A percentile compares a stretch with the other conserved stretches of the same genome.
These are phyloP conservation scores for Melaleuca quinquenervia DNA, from an alignment of 345 rosid genomes.

Conservation along the genomic window DNA sequence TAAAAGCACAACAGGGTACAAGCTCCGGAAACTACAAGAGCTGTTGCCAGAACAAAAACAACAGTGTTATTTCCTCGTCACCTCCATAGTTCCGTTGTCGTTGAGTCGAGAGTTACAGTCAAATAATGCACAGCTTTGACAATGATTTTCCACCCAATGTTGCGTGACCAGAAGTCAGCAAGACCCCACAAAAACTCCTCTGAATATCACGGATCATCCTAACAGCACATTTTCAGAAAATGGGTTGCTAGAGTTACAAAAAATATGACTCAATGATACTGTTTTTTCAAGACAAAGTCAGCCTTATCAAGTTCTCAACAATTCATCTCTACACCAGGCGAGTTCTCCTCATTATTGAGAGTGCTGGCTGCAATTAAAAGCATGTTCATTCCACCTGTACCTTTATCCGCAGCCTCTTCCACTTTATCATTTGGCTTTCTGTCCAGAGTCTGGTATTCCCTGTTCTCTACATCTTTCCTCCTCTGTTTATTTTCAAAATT, in stretches of 20 bases:
- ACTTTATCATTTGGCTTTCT: not conserved
- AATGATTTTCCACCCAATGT: too few species aligned
- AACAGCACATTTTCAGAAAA: not conserved
- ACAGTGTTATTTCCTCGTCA: not conserved
- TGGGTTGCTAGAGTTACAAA: not conserved
- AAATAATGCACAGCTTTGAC: not conserved
- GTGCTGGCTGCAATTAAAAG: slow-evolving; percentile 75
- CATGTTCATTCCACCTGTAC: slow-evolving; percentile 53
- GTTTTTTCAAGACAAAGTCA: not conserved
- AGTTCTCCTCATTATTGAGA: slow-evolving; percentile 36
- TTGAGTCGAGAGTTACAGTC: not conserved
- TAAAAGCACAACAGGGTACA: not conserved
- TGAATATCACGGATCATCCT: not conserved
- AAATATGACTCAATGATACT: not conserved
- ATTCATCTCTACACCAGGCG: slow-evolving; percentile 14
- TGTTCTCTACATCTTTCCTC: not conserved
- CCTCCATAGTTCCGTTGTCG: not conserved
- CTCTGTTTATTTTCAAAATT: slow-evolving; percentile 15
- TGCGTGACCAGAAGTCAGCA: not conserved
- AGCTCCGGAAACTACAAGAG: not conserved
- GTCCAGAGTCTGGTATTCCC: not conserved
- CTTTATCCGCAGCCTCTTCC: not conserved
- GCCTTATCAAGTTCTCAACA: not conserved
- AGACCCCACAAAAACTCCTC: not conserved
- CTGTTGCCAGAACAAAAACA: not conserved